Base-by-base conservation (phyloP, 1,284 basidiomycete genomes). In the Puccinia hordei region DNA sequence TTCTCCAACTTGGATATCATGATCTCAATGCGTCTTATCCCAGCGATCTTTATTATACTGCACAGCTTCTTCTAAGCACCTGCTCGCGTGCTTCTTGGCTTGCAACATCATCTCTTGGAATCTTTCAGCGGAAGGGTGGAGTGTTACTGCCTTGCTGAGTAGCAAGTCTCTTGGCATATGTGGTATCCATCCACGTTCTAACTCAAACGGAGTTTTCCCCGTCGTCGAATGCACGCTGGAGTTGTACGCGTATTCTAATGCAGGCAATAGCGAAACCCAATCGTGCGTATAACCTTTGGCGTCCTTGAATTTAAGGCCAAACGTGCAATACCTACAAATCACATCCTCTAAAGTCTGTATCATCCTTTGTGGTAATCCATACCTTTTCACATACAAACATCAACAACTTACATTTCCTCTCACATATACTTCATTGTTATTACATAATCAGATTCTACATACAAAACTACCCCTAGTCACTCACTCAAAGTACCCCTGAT, bases 281-380 rank as follows among this genome's bases (percentile, higher is more conserved):
- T 73, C 72, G 51, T 73, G 72, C 38, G 55, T 61, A 27, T 59
- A 63, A 6, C 33, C 57, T 6, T 59, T 57, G 44, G 17, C 57
- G 24, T 63, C 53, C 27, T 41, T 75, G 33, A 35, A 38, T 27
- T 44, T 13, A 17, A 75, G n/a, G 4, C 57, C 57, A 46, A 24
- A 75, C 17, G 57, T 33, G 38, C 73, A 75, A 46, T 33, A 75
- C 19, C 35, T 41, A 9, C 53, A 24, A 17, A 73, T 38, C 27
- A 73, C 35, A 22, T 38, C 49, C 41, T 73, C 72, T 33, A 73
- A 24, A 19, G 73, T 75, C 27, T 75, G 53, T 8, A 75, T 61
- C 73, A 61, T 75, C 44, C 73, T 73, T 55, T 73, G n/a, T n/a
- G n/a, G n/a, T n/a, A n/a, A n/a, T n/a, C n/a, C n/a, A n/a, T n/a